Evolutionary conservation across 2,329 filamentous ascomycete species (phyloP), one percentile per base, ranked within the genome.

Genomic region (Alternaria arbusti): DNA sequence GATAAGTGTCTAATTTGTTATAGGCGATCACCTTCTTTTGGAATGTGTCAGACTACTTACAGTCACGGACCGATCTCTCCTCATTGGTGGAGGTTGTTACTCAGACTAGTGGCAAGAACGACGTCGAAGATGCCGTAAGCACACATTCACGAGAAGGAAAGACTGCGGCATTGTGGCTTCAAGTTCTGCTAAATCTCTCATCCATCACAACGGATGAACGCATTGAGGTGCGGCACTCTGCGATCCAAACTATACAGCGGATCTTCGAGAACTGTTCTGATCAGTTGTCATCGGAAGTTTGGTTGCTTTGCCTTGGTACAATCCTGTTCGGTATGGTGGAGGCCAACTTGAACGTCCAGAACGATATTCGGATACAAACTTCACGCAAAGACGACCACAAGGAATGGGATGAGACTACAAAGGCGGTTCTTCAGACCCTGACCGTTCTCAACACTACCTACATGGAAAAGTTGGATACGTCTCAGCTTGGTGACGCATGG

Each of bases 1-100:
- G 6, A 47, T 20, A 20, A 10, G 54, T 12, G 8, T 20, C 68
- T 68, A 36, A 73, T 57, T 57, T 28, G 28, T 36, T 36, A 56
- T 52, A 93, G 88, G 96, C 94, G 1, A 92, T 97, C 9, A 97
- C 95, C 0, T 96, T 97, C 75, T 97, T 97, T 78, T 97, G 94
- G 93, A 94, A 95, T 57, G 87, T 97, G 8, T 97, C 95, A 0
- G 94, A 97, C 78, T 96, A 94, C 67, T 84, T 98, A 20, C 86
- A 88, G 59, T 80, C 81, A 8, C 82, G 84, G 40, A 83, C 83
- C 52, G 81, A 84, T 22, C 71, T 76, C 5, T 73, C 78, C 4
- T 72, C 71, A 22, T 69, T 84, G 2, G 75, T 77, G 9, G 56
- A 44, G 7, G 32, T 74, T 22, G 57, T 78, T 32, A 61, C 58